Evolutionary conservation across 1,284 basidiomycete species (phyloP), one percentile per base, ranked within the genome.

Genomic region (Vanrija sp.): DNA sequence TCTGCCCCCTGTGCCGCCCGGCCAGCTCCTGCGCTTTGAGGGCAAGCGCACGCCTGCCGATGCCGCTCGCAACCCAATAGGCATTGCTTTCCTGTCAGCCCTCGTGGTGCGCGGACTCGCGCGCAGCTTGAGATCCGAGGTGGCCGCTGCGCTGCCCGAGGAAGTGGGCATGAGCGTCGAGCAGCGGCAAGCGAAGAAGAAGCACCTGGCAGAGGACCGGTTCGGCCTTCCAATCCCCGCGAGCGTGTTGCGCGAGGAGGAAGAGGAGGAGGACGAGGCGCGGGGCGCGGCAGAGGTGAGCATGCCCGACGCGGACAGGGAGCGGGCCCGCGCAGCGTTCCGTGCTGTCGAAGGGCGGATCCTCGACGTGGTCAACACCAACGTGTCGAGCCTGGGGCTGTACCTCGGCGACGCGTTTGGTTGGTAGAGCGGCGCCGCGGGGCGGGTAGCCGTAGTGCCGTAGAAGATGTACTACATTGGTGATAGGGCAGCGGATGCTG

Each of bases 201-300:
- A 65, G 46, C 65, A 71, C 44, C 51, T 69, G 10, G 49, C 60
- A 15, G 72, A 68, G 49, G 74, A 77, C 46, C 58, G 71, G 29
- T 75, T 72, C 55, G 75, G 75, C 4, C 59, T 77, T 26, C 75
- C 75, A 6, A 76, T 76, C 45, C 74, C 74, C 5, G 69, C 69
- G 3, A 60, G 49, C 18, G 66, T 76, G 28, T 49, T 71, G 40
- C 63, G 61, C 28, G 72, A 71, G 46, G 69, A 72, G 39, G 69
- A 71, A 43, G 69, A 72, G 54, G 70, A 73, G 49, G 69, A 71
- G 56, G 55, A 60, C 45, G 65, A 56, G 19, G 54, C 55, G 46
- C 61, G 55, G 4, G 61, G 55, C 15, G 60, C 53, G 15, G 57
- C 23, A 15, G 65, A 67, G 39, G 65, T 52, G 15, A 46, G 45